phyloP scores from a whole-genome alignment of 106 monocot genomes.

The Acanthochlamys bracteata region DNA sequence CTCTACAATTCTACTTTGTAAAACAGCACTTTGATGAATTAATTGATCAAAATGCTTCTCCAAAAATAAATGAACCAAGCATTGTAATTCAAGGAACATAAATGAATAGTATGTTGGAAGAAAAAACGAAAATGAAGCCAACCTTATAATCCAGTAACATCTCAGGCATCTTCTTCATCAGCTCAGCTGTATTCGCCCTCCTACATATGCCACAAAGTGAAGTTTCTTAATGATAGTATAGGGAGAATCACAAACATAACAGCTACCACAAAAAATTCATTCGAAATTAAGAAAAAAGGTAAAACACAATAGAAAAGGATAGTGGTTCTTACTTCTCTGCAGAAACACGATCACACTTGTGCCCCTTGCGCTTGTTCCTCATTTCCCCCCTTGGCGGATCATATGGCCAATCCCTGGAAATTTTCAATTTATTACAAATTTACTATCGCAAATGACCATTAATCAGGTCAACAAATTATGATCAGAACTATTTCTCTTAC shows the following conservation, averaged over 20 bases:
- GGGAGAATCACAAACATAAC: background rate
- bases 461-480: too few species aligned
- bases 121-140: background rate
- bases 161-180: conserved; percentile 99
- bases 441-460: too few species aligned
- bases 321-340: conserved; percentile 64
- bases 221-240: too few species aligned
- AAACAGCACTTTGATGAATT: too few species aligned
- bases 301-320: background rate
- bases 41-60: too few species aligned
- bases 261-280: background rate
- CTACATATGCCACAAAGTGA: conserved; percentile 16
- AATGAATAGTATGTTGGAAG: background rate
- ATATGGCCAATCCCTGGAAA: conserved; percentile 72
- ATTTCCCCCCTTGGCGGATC: conserved; percentile 83
- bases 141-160: conserved; percentile 98
- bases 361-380: conserved; percentile 86
- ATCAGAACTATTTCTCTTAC: too few species aligned
- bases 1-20: too few species aligned
- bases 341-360: conserved; percentile 84
- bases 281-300: background rate
- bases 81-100: background rate
- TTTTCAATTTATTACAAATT: background rate
- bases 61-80: too few species aligned
- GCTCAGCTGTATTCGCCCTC: conserved; percentile 79